Conservation (phyloP, 2,329 filamentous ascomycete genomes). For the Akanthomyces dipterigenus region DNA sequence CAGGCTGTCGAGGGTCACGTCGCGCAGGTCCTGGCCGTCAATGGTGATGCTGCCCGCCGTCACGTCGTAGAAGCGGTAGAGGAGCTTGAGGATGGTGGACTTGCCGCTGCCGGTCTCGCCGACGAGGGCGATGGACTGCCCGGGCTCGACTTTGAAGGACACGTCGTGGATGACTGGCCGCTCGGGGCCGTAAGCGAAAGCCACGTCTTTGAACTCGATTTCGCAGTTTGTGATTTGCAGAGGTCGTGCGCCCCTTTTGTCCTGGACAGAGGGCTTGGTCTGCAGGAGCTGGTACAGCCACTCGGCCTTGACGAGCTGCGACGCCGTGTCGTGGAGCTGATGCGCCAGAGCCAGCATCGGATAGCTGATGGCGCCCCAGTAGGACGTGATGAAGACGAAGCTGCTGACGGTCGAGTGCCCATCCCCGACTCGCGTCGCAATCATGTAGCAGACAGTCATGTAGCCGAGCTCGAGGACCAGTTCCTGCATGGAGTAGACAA, state of each 20-base stretch:
- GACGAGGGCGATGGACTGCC: constrained; percentile 53
- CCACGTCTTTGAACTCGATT: constrained; percentile 48
- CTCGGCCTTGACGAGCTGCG: constrained; percentile 58
- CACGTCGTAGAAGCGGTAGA: constrained; percentile 55
- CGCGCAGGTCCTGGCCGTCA: constrained; percentile 53
- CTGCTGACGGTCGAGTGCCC: constrained; percentile 36
- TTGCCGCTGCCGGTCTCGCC: constrained; percentile 58
- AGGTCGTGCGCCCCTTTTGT: constrained; percentile 37
- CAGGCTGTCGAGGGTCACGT: constrained; percentile 51
- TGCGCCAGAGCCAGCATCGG: constrained; percentile 28
- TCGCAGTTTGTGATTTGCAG: constrained; percentile 39
- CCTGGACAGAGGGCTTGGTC: constrained; percentile 48
- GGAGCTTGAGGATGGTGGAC: constrained; percentile 54
- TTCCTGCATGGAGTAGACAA: constrained; percentile 11
- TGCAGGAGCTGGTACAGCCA: constrained; percentile 50
- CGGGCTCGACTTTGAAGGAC: constrained; percentile 40
- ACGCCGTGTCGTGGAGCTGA: constrained; percentile 21
- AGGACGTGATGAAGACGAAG: constrained; percentile 59
- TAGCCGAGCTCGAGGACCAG: constrained; percentile 17
- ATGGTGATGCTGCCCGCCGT: constrained; percentile 46
- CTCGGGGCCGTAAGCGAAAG: constrained; percentile 48
- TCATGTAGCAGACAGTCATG: constrained; percentile 19
- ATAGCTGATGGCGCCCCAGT: constrained; percentile 47
- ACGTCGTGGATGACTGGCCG: constrained; percentile 44
- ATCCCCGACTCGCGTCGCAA: constrained; percentile 4